Conservation (phyloP, 345 rosid genomes). For the Populus euphratica region DNA sequence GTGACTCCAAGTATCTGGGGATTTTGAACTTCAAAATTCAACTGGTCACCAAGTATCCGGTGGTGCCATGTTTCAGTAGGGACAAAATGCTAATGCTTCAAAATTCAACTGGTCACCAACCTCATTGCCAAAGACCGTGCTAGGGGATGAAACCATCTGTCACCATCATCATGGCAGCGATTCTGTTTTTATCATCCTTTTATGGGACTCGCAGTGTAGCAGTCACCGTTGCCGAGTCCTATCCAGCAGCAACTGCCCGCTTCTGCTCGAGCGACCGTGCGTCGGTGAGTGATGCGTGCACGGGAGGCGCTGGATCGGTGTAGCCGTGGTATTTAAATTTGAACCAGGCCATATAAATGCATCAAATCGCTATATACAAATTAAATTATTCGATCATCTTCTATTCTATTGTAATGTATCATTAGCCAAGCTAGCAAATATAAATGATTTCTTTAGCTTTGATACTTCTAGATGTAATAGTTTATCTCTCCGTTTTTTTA, state of each 20-base stretch:
- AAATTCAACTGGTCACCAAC: background rate
- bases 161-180: background rate
- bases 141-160: background rate
- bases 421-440: too few relatives aligned
- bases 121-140: too few relatives aligned
- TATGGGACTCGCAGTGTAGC: too few relatives aligned
- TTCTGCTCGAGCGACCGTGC: background rate
- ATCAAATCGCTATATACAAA: too few relatives aligned
- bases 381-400: too few relatives aligned
- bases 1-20: background rate
- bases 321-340: background rate
- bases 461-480: too few relatives aligned
- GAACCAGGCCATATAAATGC: background rate
- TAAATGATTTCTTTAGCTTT: too few relatives aligned
- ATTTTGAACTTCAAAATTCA: too few relatives aligned
- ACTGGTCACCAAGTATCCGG: background rate
- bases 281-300: background rate
- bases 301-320: background rate
- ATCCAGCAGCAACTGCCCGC: background rate
- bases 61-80: background rate
- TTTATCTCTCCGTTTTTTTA: too few relatives aligned
- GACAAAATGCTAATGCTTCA: background rate
- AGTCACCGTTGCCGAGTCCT: background rate
- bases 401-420: too few relatives aligned
- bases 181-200: background rate